Evolutionary conservation across 768 basidiomycete genomes (phyloP).

Genomic region (Calocera viscosa): DNA sequence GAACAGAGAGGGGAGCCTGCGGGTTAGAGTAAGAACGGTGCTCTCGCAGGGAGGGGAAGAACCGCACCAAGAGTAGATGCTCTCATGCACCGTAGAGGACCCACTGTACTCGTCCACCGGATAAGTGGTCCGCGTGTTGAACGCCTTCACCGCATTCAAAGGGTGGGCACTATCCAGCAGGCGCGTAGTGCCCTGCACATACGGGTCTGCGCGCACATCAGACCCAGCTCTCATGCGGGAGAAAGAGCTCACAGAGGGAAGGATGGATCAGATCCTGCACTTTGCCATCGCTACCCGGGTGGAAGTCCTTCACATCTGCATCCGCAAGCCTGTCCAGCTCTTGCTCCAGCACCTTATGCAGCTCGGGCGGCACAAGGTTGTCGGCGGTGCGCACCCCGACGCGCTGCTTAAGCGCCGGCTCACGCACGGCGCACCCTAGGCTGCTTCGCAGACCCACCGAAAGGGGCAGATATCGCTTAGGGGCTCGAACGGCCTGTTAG

Average conservation of each 20-base stretch:
- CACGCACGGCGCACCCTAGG: background rate
- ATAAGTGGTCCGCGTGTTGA: background rate
- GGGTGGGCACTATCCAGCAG: background rate
- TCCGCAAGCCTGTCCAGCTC: slow-evolving; percentile 8
- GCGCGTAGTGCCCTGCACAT: background rate
- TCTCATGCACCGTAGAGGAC: background rate
- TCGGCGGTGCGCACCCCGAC: slow-evolving; percentile 8
- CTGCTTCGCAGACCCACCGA: too few species aligned
- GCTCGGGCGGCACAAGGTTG: background rate
- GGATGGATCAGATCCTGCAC: slow-evolving; percentile 13
- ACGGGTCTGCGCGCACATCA: background rate
- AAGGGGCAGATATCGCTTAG: too few species aligned
- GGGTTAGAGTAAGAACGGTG: background rate
- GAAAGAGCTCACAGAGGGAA: slow-evolving; percentile 5
- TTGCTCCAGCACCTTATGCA: background rate
- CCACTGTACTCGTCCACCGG: background rate
- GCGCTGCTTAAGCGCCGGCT: slow-evolving; percentile 1
- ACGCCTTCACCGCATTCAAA: background rate
- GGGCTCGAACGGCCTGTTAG: too few species aligned
- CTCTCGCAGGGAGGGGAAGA: background rate
- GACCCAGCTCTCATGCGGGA: background rate
- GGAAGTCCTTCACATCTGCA: background rate
- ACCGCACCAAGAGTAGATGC: background rate
- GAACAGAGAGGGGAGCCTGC: slow-evolving; percentile 12
- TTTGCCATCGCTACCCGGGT: slow-evolving; percentile 12